These are phyloP conservation scores for Alloteropsis semialata DNA, from an alignment of 176 grass and related monocot species.

Conservation along the genomic window DNA sequence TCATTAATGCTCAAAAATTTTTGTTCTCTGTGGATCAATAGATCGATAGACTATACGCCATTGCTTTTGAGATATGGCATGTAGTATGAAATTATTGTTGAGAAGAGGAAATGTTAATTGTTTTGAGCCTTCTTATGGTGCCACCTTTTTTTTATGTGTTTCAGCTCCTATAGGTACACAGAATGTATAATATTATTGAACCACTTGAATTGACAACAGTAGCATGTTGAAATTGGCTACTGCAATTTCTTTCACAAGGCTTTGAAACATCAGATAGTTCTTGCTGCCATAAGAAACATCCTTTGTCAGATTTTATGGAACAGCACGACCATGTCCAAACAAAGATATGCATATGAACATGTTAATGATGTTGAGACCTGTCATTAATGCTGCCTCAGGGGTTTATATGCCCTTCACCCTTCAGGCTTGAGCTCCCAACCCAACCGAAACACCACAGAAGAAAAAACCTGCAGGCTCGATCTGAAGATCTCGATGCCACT, in stretches of 20 bases:
- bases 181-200: not conserved
- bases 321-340: no score
- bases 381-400: no score
- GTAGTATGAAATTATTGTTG: slow-evolving; percentile 21
- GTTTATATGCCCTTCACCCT: no score
- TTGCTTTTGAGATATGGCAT: slow-evolving; percentile 33
- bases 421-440: no score
- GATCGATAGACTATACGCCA: slow-evolving; percentile 8
- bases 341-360: no score
- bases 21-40: slow-evolving; percentile 80
- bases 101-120: slow-evolving; percentile 10
- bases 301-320: no score
- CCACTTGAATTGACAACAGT: not conserved
- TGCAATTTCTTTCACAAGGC: not conserved
- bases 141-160: not conserved
- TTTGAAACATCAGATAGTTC: not conserved
- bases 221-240: not conserved
- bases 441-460: no score
- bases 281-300: no score
- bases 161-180: not conserved
- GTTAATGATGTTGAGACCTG: no score
- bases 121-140: not conserved
- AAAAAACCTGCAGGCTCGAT: no score
- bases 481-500: no score
- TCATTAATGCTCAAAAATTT: slow-evolving; percentile 77